Base-by-base conservation (phyloP, 345 rosid genomes). In the Eucalyptus microcorys region DNA sequence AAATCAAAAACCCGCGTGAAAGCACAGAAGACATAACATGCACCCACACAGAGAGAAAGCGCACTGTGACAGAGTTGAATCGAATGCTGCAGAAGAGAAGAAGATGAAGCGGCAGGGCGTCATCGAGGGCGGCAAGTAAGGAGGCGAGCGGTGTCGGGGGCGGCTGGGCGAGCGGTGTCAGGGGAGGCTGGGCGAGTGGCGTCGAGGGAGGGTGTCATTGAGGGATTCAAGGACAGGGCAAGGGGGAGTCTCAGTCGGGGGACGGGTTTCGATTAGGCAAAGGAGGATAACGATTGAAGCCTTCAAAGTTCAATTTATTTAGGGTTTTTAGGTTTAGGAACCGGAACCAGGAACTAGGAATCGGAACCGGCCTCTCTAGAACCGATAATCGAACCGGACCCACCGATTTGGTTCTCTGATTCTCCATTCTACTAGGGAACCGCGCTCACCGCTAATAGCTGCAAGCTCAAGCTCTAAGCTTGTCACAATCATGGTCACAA, bases 31-130 rank as follows among this genome's bases (percentile, higher is more conserved):
- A 47, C 57, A 34, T 24, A 22, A 21, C 34, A 81, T 49, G 87
- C 83, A 52, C 24, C 32, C 27, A 52, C 2, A 52, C 4, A 8
- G 4, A 52, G 16, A 61, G 26, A 30, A 50, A 48, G 57, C 4
- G 37, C 5, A 79, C 64, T 21, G 81, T 10, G 53, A 16, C 14
- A 27, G 26, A 13, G 42, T n/a, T 48, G 7, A 4, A 45, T 45
- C 37, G 89, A 34, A 61, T 49, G 76, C 43, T 50, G 68, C 21
- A n/a, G n/a, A 66, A 22, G 40, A 34, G 80, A 68, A 64, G 68
- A 87, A 79, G 87, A 85, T 84, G 94, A 92, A 92, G 93, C 90
- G 89, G 92, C 87, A 2, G 10, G 57, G 57, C 57, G 10, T 52
- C 26, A 8, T 52, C 2, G 10, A 52, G 26, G 57, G 5, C 8